Percentiles rank a stretch among this genome's conserved stretches.
These are phyloP conservation scores for Macadamia tetraphylla DNA, from an alignment of 164 flowering plant genomes.

Conservation along the genomic window DNA sequence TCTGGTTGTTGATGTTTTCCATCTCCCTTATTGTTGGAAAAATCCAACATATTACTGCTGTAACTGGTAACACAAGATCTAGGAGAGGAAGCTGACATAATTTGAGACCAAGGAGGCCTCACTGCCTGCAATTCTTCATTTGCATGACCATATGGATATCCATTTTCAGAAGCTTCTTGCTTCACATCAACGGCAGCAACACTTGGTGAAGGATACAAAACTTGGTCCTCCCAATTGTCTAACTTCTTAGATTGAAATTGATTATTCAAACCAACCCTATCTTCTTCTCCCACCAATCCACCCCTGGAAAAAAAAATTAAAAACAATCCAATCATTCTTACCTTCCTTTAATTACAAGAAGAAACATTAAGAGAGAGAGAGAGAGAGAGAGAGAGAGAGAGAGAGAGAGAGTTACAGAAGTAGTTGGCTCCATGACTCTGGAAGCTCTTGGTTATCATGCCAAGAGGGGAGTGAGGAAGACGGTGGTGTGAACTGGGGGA, in stretches of 20 bases:
- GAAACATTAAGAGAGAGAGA: not conserved
- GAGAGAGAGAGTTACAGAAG: conserved; percentile 38
- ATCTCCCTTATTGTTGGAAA: conserved; percentile 39
- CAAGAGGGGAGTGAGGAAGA: conserved; percentile 33
- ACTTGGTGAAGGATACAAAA: conserved; percentile 28
- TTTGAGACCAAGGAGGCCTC: conserved; percentile 38
- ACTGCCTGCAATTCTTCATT: conserved; percentile 37
- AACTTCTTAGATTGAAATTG: conserved; percentile 39
- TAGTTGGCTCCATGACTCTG: conserved; percentile 87
- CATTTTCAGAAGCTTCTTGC: conserved; percentile 41
- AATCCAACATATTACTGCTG: conserved; percentile 58
- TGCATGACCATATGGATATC: conserved; percentile 30
- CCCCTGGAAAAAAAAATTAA: conserved; percentile 32
- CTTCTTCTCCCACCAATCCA: conserved; percentile 55
- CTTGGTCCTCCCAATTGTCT: conserved; percentile 63
- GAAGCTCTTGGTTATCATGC: conserved; percentile 41
- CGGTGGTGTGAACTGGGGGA: conserved; percentile 21
- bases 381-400: conserved; percentile 17
- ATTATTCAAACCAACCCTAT: conserved; percentile 25
- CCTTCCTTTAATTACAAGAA: not conserved
- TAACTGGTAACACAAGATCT: conserved; percentile 63
- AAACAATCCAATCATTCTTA: not conserved
- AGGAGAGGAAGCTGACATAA: conserved; percentile 47
- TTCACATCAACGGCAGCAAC: conserved; percentile 39
- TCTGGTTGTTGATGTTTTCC: conserved; percentile 42